Evolutionary conservation across 73 alveolate species (phyloP), one percentile per base, ranked within the genome.

Genomic region (Uronychia binucleata): DNA sequence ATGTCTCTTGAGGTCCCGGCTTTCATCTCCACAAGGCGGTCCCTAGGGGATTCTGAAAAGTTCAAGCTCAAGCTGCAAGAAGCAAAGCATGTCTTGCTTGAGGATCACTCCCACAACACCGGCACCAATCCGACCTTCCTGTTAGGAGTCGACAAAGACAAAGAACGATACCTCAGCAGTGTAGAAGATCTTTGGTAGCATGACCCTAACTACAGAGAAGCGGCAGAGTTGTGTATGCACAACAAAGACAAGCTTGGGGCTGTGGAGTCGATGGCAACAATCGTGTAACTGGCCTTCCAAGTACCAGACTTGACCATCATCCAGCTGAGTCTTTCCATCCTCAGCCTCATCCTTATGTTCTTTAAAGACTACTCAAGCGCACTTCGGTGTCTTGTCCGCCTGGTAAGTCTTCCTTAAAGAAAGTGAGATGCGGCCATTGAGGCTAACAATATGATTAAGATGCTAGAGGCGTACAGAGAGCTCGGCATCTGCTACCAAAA

Each of bases 401-500:
- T 46, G 67, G 67, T 46, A 46, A 46, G 67, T 46, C 19, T 46
- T 19, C 5, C n/a, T 11, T 46, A 11, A 46, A 11, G n/a, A 19
- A 46, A 46, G 67, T 11, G 67, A 46, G 67, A 46, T 46, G 67
- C 67, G 5, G 5, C 67, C 5, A 46, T 46, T 46, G 67, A 46
- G 19, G 67, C 67, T 46, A 19, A 46, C 19, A 46, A 46, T 19
- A 46, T 46, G 67, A 19, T 11, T 5, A 46, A 46, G 19, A 46
- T 46, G 67, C 67, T 46, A 5, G 67, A 46, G 67, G 5, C 89
- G n/a, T 88, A 88, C 58, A 88, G 82, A 31, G 31, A 88, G 57
- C 57, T 84, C 8, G 94, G 94, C 26, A 30, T 76, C n/a, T 88
- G 94, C 86, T 88, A 75, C 30, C 32, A 88, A 57, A 87, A 83